Conservation (phyloP, 768 basidiomycete species). For the Trametes cinnabarina region DNA sequence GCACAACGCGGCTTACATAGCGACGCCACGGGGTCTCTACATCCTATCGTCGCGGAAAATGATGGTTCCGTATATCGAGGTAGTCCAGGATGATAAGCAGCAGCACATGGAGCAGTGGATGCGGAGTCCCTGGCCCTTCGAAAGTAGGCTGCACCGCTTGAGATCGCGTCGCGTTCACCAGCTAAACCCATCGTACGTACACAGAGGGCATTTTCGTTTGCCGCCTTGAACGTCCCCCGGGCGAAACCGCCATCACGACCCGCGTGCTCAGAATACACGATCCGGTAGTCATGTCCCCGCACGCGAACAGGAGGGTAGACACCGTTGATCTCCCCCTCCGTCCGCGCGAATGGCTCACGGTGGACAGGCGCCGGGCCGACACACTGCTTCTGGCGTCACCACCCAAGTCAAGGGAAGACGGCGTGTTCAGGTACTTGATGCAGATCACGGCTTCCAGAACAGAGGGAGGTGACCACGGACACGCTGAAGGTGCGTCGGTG, state of each 20-base stretch:
- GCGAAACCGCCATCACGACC: neutral
- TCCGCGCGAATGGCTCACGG: neutral
- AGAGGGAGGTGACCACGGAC: too few relatives aligned
- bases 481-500: too few relatives aligned
- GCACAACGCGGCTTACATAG: neutral
- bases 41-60: neutral
- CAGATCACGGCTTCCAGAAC: too few relatives aligned
- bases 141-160: neutral
- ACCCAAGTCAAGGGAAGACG: too few relatives aligned
- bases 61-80: neutral
- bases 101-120: too few relatives aligned
- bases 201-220: neutral
- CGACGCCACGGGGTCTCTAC: neutral
- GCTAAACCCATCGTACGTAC: too few relatives aligned
- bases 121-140: neutral
- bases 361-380: too few relatives aligned
- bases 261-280: constrained; percentile 1
- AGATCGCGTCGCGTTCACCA: too few relatives aligned
- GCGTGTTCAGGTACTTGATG: too few relatives aligned
- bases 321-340: neutral
- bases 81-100: neutral
- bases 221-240: neutral
- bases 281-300: neutral
- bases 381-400: neutral
- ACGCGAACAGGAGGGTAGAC: neutral